phyloP scores from a whole-genome alignment of 2,329 filamentous ascomycete species.

The Lasiodiplodia hormozganensis region DNA sequence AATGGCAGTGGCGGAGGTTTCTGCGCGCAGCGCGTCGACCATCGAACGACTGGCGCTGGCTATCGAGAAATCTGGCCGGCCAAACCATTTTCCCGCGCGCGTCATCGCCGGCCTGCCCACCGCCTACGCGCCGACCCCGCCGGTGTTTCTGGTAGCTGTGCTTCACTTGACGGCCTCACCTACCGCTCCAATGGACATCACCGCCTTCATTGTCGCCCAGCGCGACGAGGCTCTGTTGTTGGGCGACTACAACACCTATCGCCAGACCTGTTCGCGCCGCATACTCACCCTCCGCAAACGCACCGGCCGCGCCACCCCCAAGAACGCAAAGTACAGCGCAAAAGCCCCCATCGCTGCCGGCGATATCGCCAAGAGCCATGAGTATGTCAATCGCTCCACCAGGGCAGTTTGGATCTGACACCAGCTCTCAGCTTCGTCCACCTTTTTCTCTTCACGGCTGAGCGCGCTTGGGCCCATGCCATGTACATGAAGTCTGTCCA shows the following conservation, averaged over 20 bases:
- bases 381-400: conserved; percentile 62
- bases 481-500: conserved; percentile 92
- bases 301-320: conserved; percentile 81
- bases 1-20: conserved; percentile 25
- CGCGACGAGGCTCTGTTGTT: conserved; percentile 85
- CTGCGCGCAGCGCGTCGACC: conserved; percentile 7
- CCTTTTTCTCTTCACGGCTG: conserved; percentile 82
- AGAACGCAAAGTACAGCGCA: conserved; percentile 82
- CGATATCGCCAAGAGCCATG: conserved; percentile 75
- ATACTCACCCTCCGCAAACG: conserved; percentile 85
- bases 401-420: neutral
- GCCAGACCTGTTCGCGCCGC: conserved; percentile 77
- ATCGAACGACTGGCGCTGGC: conserved; percentile 5
- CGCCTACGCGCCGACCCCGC: neutral
- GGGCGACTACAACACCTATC: conserved; percentile 88
- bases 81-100: conserved; percentile 3
- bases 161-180: neutral
- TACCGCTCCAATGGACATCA: conserved; percentile 77
- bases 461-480: conserved; percentile 93
- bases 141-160: neutral
- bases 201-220: conserved; percentile 78
- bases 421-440: conserved; percentile 68
- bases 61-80: conserved; percentile 16
- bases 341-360: conserved; percentile 75
- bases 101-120: conserved; percentile 7